Conservation (phyloP, 139 green algal genomes). For the Chlorella sp. region DNA sequence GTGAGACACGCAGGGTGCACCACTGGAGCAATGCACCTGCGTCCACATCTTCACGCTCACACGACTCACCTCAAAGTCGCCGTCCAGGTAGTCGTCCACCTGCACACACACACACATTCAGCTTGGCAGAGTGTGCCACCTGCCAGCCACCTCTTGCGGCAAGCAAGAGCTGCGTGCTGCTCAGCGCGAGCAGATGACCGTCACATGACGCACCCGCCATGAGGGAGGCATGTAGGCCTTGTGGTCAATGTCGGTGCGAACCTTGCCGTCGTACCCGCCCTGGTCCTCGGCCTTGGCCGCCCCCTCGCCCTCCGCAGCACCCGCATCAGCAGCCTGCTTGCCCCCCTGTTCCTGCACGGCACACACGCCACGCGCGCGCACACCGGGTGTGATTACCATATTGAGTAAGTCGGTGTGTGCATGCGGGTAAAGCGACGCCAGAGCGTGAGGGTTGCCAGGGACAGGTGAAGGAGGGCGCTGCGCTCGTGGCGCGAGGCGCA, state of each 20-base stretch:
- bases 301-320: too few relatives aligned
- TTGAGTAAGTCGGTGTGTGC: too few relatives aligned
- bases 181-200: background rate
- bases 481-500: too few relatives aligned
- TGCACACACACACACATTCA: slow-evolving; percentile 1
- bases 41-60: slow-evolving; percentile 21
- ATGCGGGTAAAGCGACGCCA: too few relatives aligned
- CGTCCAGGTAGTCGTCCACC: slow-evolving; percentile 37
- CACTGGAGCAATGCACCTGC: background rate
- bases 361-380: too few relatives aligned
- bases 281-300: background rate
- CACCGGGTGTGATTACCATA: too few relatives aligned
- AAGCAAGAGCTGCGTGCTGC: background rate
- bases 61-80: slow-evolving; percentile 5
- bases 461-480: too few relatives aligned
- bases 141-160: background rate
- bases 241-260: slow-evolving; percentile 59
- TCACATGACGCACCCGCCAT: slow-evolving; percentile 45
- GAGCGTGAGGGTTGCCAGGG: too few relatives aligned
- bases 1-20: background rate
- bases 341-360: too few relatives aligned
- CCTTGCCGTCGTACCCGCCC: slow-evolving; percentile 36
- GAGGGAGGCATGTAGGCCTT: slow-evolving; percentile 61
- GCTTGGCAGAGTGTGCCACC: too few relatives aligned
- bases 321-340: too few relatives aligned